Conservation (phyloP, 139 green algal species). For the Desmodesmus armatus region DNA sequence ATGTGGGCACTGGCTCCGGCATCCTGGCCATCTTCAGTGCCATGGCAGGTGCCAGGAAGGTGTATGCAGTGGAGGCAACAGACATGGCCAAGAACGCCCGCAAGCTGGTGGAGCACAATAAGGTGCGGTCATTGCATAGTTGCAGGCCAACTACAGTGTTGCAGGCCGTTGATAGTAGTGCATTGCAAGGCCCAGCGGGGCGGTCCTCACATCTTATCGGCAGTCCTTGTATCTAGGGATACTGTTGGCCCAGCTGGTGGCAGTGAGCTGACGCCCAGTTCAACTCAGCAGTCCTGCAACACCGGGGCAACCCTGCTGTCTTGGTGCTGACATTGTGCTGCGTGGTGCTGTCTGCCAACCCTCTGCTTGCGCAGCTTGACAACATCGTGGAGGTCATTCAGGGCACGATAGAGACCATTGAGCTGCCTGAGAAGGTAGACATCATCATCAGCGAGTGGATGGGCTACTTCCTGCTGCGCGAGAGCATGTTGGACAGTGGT, state of each 20-base stretch:
- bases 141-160: too few species aligned
- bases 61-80: conserved; percentile 98
- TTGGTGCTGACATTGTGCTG: neutral
- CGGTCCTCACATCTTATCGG: too few species aligned
- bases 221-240: too few species aligned
- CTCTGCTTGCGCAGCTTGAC: conserved; percentile 61
- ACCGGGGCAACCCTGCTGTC: too few species aligned
- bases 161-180: too few species aligned
- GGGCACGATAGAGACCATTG: conserved; percentile 92
- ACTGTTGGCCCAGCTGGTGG: too few species aligned
- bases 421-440: conserved; percentile 97
- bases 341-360: neutral
- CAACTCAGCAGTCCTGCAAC: too few species aligned
- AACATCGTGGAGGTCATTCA: conserved; percentile 95
- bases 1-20: conserved; percentile 96
- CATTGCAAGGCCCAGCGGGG: too few species aligned
- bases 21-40: conserved; percentile 98
- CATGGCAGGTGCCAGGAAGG: conserved; percentile 81
- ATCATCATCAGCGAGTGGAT: conserved; percentile 95
- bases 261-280: too few species aligned
- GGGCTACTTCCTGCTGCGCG: conserved; percentile 96
- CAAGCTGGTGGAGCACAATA: conserved; percentile 86
- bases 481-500: conserved; percentile 97
- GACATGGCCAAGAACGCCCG: conserved; percentile 89
- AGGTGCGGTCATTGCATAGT: conserved; percentile 48